Evolutionary conservation across 306 rosid genomes (phyloP).

Genomic region (Quercus suber): DNA sequence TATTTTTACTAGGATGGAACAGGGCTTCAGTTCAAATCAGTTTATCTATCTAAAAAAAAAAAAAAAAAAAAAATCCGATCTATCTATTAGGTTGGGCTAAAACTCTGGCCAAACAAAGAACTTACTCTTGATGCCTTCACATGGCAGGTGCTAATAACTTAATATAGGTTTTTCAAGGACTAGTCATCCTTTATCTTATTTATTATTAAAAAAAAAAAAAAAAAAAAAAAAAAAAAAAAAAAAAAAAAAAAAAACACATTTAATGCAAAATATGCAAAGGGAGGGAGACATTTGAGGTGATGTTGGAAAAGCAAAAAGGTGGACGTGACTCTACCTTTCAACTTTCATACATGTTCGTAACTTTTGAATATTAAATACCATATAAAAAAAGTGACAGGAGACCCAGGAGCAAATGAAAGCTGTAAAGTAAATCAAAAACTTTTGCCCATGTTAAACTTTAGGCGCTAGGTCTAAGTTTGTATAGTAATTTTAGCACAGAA

Average conservation of each 20-base stretch:
- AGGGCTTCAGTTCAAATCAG: constrained; percentile 57
- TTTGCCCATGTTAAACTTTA: neutral
- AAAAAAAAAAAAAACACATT: neutral
- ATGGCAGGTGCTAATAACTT: no score
- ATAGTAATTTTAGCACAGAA: neutral
- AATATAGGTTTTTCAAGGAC: no score
- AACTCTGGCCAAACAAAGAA: no score
- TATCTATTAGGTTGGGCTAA: no score
- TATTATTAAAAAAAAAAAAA: no score
- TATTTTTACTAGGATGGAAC: constrained; percentile 53
- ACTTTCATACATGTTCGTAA: constrained; percentile 11
- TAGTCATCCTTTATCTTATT: no score
- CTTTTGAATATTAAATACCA: constrained; percentile 14
- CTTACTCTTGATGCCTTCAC: no score
- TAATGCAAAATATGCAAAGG: constrained; percentile 14
- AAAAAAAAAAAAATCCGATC: no score
- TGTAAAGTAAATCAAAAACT: constrained; percentile 13
- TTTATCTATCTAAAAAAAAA: no score
- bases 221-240: no score
- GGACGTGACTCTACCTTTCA: constrained; percentile 2
- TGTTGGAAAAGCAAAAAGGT: constrained; percentile 29
- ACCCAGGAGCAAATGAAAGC: constrained; percentile 16
- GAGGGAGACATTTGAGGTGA: constrained; percentile 18
- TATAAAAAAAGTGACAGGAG: neutral
- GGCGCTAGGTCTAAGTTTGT: neutral